Evolutionary conservation across 371 early-diverging fungal species (phyloP), one percentile per base, ranked within the genome.

Genomic region (Mucor piriformis): DNA sequence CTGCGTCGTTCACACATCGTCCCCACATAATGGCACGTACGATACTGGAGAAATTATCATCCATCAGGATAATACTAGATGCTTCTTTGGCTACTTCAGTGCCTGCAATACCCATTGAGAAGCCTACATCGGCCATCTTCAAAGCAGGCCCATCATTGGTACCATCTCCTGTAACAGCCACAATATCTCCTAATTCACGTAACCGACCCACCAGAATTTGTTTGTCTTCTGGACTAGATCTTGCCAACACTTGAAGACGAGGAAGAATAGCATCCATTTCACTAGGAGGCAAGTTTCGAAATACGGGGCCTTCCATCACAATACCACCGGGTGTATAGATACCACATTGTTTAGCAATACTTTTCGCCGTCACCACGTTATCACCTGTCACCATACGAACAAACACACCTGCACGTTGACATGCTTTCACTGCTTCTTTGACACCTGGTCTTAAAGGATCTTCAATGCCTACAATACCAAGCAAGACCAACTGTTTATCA

Each of bases 311-410:
- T 58, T 83, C 84, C 80, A 91, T 87, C 38, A 81, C 79, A 38
- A 78, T 73, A 53, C 87, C 85, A 43, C 84, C 83, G 13, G 73
- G 64, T 0, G 75, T 82, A 50, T 82, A 81, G 55, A 91, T 89
- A 37, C 83, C 83, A 58, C 85, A 83, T 66, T 88, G 81, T 15
- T 72, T 82, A 20, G 90, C 91, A 57, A 91, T 87, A 7, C 81
- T 73, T 57, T 78, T 76, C n/a, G 91, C 90, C 15, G 87, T 89
- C 20, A 79, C 64, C 27, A 88, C 54, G 56, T 88, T 86, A 69
- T 91, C 91, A 58, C 91, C 91, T 21, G 91, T 91, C 8, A 93
- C 90, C 92, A 92, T 93, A 15, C 89, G 84, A 33, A 93, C 84
- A 61, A 80, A 69, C 21, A 92, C 87, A 46, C 92, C 92, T 33